Evolutionary conservation across 148 eudicot genomes (phyloP).

Genomic region (Vaccinium vitisidaea): DNA sequence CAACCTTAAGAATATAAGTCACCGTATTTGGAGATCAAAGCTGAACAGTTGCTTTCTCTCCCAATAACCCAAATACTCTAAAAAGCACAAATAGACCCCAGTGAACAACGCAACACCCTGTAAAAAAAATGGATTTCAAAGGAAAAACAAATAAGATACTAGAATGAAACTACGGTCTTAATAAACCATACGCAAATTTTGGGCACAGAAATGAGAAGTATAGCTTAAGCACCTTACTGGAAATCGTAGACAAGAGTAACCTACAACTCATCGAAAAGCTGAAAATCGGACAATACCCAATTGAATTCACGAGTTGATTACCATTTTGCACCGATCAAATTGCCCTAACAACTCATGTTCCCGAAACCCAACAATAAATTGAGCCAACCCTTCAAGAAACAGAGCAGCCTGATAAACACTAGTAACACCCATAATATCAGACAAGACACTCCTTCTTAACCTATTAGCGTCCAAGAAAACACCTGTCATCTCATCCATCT

Average conservation of each 20-base stretch:
- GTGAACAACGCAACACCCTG: neutral
- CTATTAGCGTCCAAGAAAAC: slow-evolving; percentile 83
- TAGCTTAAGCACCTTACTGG: neutral
- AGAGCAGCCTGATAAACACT: slow-evolving; percentile 67
- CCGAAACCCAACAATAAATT: slow-evolving; percentile 74
- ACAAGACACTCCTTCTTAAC: slow-evolving; percentile 66
- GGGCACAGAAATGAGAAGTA: neutral
- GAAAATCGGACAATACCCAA: neutral
- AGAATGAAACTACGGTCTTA: neutral
- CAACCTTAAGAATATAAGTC: too few species aligned
- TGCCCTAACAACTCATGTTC: slow-evolving; percentile 47
- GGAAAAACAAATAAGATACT: neutral
- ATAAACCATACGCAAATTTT: neutral
- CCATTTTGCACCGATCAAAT: slow-evolving; percentile 34
- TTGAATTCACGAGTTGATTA: slow-evolving; percentile 33
- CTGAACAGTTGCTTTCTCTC: neutral
- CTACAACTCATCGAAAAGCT: neutral
- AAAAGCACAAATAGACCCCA: neutral
- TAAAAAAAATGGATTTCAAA: too few species aligned
- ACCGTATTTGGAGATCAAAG: neutral
- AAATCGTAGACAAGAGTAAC: neutral
- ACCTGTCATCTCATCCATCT: slow-evolving; percentile 62
- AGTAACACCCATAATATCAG: slow-evolving; percentile 60
- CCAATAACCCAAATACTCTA: neutral
- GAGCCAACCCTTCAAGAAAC: slow-evolving; percentile 68